A percentile compares a stretch with the other conserved stretches of the same genome.
Conservation (phyloP, 306 rosid species). For the Rosa chinensis region DNA sequence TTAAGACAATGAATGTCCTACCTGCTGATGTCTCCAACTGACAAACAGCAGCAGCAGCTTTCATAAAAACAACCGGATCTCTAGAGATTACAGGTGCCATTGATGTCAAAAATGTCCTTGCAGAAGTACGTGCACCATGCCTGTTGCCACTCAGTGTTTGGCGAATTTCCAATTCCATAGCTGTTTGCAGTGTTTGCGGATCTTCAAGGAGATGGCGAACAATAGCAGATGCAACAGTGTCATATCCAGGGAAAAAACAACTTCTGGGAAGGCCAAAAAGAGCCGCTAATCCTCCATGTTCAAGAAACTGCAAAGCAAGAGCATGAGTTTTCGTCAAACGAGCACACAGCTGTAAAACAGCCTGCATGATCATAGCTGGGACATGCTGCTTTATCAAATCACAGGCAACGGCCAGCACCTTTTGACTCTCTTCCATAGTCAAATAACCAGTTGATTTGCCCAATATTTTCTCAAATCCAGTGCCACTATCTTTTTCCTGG, state of each 20-base stretch:
- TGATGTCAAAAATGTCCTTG: slow-evolving; percentile 74
- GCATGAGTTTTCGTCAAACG: slow-evolving; percentile 86
- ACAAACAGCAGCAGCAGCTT: slow-evolving; percentile 88
- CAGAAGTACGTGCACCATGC: slow-evolving; percentile 78
- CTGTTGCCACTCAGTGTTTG: slow-evolving; percentile 83
- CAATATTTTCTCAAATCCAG: slow-evolving; percentile 60
- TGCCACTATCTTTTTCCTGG: slow-evolving; percentile 48
- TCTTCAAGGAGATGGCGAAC: slow-evolving; percentile 99
- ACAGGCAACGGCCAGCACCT: slow-evolving; percentile 72
- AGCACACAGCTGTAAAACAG: slow-evolving; percentile 92
- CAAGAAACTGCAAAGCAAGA: slow-evolving; percentile 85
- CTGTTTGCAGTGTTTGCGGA: slow-evolving; percentile 94
- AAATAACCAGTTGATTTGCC: slow-evolving; percentile 89
- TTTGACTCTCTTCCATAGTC: slow-evolving; percentile 73
- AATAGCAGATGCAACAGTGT: slow-evolving; percentile 90
- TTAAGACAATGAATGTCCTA: slow-evolving; percentile 71
- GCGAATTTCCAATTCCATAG: slow-evolving; percentile 94
- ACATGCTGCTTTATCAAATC: slow-evolving; percentile 89
- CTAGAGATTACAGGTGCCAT: slow-evolving; percentile 93
- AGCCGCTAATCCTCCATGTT: slow-evolving; percentile 82
- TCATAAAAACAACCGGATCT: slow-evolving; percentile 94
- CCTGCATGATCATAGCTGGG: slow-evolving; percentile 95
- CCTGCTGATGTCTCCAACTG: slow-evolving; percentile 94
- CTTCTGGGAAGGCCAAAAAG: slow-evolving; percentile 82
- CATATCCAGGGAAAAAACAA: slow-evolving; percentile 95